Base-by-base conservation (phyloP, 177 flowering plant species). In the Vitis hybrid region DNA sequence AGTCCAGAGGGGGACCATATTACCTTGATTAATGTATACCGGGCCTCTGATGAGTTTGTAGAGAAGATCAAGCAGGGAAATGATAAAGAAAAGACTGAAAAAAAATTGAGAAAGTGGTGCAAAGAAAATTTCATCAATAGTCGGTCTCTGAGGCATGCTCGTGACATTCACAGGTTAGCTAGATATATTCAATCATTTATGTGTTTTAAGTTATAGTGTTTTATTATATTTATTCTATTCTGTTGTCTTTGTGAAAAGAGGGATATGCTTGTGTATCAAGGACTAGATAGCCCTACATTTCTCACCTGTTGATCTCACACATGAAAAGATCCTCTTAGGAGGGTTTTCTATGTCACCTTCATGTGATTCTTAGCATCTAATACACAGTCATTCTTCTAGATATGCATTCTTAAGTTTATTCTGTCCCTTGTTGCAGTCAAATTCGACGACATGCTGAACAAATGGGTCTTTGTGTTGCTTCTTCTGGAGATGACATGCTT, bases 401-500 rank as follows among this genome's bases (percentile, higher is more conserved):
- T 35, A 1, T 54, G 14, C 40, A 9, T 76, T 11, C 61, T 35
- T 63, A 55, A 24, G 11, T 21, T 60, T 69, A 35, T n/a, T 65
- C 13, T 12, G 10, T 72, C 30, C 48, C 67, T 69, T 75, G 9
- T 59, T 83, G 79, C 85, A 95, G 99, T 71, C 98, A 95, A 87
- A 90, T 95, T 72, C 81, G 66, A 61, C 80, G 81, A 35, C 89
- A 88, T 70, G 88, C 86, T 69, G 83, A 88, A 76, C 90, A 90
- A 70, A 91, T 95, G 96, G 92, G 92, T 69, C 81, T 95, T 67
- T 72, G 51, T 49, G 32, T 90, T 60, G 71, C 90, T 76, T 95
- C 99, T 13, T 93, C 97, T 77, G 98, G 96, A 64, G 93, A 91
- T 64, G 99, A 95, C 75, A 81, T 80, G 80, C 81, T 86, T 73